These are phyloP conservation scores for Xylariomycetidae sp. DNA, from an alignment of 2,329 filamentous ascomycete species.

Conservation along the genomic window DNA sequence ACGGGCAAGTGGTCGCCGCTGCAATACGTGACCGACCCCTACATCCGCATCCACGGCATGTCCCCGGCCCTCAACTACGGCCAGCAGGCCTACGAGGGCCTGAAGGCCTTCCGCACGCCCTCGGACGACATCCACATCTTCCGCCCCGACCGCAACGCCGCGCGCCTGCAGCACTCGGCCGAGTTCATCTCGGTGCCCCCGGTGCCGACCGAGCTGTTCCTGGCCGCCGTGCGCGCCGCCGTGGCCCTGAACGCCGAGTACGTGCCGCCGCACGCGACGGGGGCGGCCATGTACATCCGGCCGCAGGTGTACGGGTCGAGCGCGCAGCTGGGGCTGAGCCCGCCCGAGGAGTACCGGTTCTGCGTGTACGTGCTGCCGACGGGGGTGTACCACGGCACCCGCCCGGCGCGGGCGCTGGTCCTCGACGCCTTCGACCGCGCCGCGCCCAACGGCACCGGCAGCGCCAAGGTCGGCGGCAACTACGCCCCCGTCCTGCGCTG, in stretches of 20 bases:
- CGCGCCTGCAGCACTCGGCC: constrained; percentile 78
- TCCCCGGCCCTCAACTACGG: constrained; percentile 93
- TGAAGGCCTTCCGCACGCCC: constrained; percentile 87
- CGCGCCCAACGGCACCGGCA: constrained; percentile 84
- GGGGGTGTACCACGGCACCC: constrained; percentile 86
- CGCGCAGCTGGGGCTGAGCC: constrained; percentile 78
- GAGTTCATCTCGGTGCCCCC: constrained; percentile 76
- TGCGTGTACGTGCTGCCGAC: constrained; percentile 86
- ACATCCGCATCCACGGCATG: constrained; percentile 89
- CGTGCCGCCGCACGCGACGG: constrained; percentile 83
- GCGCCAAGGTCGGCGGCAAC: constrained; percentile 92
- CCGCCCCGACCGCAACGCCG: constrained; percentile 78
- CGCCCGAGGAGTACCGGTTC: constrained; percentile 90
- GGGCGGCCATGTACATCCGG: constrained; percentile 87
- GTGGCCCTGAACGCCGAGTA: constrained; percentile 85
- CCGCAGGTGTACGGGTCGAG: constrained; percentile 83
- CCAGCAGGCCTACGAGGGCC: constrained; percentile 96
- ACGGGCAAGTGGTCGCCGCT: constrained; percentile 74
- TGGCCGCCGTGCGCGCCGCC: constrained; percentile 70
- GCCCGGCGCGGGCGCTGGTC: constrained; percentile 81
- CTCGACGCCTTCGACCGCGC: constrained; percentile 91
- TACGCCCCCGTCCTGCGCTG: constrained; percentile 88
- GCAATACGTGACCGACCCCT: constrained; percentile 75
- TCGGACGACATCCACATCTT: constrained; percentile 69
- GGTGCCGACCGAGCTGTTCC: constrained; percentile 70